These are phyloP conservation scores for Wickerhamomyces ciferrii DNA, from an alignment of 805 yeast species.

Conservation along the genomic window DNA sequence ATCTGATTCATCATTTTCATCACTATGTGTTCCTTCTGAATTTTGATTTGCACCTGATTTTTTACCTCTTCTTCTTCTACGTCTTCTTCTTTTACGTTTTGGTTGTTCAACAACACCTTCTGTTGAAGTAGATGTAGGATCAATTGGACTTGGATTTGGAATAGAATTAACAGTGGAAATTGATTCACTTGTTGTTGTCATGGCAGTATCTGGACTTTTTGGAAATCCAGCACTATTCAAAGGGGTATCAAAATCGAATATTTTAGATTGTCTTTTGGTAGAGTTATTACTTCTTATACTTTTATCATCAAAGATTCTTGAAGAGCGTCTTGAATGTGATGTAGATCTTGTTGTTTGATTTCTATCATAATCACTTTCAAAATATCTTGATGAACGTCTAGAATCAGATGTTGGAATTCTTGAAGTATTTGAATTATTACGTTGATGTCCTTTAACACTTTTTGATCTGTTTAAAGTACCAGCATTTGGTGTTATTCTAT, in stretches of 20 bases:
- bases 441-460: constrained; percentile 1
- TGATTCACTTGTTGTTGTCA: constrained; percentile 2
- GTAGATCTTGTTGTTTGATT: not conserved
- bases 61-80: constrained; percentile 8
- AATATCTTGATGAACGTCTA: not conserved
- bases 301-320: not conserved
- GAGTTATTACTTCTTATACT: not conserved
- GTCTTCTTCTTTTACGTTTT: constrained; percentile 8
- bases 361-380: not conserved
- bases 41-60: constrained; percentile 2
- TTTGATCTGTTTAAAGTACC: constrained; percentile 3
- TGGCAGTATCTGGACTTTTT: not conserved
- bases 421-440: not conserved
- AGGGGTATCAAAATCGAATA: not conserved
- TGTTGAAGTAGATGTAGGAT: constrained; percentile 3
- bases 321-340: constrained; percentile 1
- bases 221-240: not conserved
- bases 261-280: not conserved
- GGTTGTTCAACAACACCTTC: constrained; percentile 5
- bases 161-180: not conserved
- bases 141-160: not conserved
- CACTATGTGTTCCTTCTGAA: not conserved
- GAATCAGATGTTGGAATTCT: not conserved
- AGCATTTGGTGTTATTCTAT: constrained; percentile 10
- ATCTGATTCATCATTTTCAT: constrained; percentile 3